A percentile compares a stretch with the other conserved stretches of the same genome.
Evolutionary conservation across 2,329 filamentous ascomycete genomes (phyloP).

Genomic region (Diaporthe destruens): DNA sequence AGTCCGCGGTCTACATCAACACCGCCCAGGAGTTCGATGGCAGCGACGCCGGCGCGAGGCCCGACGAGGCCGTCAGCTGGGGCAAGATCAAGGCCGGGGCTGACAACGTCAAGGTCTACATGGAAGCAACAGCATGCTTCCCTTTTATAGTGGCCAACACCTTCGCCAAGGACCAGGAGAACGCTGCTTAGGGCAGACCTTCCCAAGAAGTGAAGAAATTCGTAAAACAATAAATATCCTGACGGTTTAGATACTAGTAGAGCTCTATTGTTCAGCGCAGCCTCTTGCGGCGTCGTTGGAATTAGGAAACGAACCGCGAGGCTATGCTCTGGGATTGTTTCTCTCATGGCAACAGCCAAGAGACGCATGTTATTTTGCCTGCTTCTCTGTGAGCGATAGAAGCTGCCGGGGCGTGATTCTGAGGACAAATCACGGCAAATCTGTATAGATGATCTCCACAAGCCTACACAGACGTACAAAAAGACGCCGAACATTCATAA

Average conservation of each 20-base stretch:
- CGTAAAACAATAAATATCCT: background rate
- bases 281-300: too few species aligned
- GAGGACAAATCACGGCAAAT: background rate
- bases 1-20: slow-evolving; percentile 97
- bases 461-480: background rate
- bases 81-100: slow-evolving; percentile 95
- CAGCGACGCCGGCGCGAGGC: slow-evolving; percentile 92
- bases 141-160: slow-evolving; percentile 76
- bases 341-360: background rate
- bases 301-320: background rate
- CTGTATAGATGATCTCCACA: background rate
- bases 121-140: slow-evolving; percentile 74
- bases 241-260: too few species aligned
- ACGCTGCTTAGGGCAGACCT: slow-evolving; percentile 39
- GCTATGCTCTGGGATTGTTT: too few species aligned
- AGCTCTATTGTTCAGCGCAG: background rate
- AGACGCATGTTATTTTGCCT: too few species aligned
- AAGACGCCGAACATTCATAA: background rate
- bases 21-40: slow-evolving; percentile 98
- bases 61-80: slow-evolving; percentile 98
- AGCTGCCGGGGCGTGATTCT: background rate
- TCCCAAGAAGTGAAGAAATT: background rate
- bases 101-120: slow-evolving; percentile 88
- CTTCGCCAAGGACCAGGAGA: slow-evolving; percentile 66
- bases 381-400: too few species aligned